Evolutionary conservation across 331 rosid species (phyloP).

Genomic region (Stylosanthes scabra): DNA sequence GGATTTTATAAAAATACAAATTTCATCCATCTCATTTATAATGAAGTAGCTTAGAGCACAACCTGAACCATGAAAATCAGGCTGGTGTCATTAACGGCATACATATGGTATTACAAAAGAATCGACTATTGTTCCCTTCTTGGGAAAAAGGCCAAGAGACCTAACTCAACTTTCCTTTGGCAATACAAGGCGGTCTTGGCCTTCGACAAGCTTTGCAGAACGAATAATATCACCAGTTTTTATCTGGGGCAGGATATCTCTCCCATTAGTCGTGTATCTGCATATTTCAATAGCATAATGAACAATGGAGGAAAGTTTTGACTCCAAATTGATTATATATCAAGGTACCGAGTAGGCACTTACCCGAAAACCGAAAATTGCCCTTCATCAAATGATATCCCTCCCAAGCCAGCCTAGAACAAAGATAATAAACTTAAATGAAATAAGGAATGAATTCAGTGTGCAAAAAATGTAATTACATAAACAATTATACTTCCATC

Average conservation of each 20-base stretch:
- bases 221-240: slow-evolving; percentile 84
- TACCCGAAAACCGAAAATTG: slow-evolving; percentile 97
- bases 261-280: slow-evolving; percentile 86
- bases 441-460: slow-evolving; percentile 10
- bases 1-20: slow-evolving; percentile 11
- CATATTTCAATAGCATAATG: slow-evolving; percentile 25
- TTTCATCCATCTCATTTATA: background rate
- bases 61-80: slow-evolving; percentile 69
- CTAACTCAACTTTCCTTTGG: slow-evolving; percentile 63
- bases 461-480: slow-evolving; percentile 2
- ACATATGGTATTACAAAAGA: slow-evolving; percentile 43
- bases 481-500: slow-evolving; percentile 10
- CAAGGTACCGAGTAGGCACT: slow-evolving; percentile 26
- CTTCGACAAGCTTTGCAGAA: slow-evolving; percentile 82
- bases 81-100: slow-evolving; percentile 42
- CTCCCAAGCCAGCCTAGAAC: slow-evolving; percentile 94
- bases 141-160: slow-evolving; percentile 14
- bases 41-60: slow-evolving; percentile 45
- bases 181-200: slow-evolving; percentile 83
- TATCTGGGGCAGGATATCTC: slow-evolving; percentile 86
- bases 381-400: slow-evolving; percentile 95
- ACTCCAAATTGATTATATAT: background rate
- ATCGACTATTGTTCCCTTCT: slow-evolving; percentile 46
- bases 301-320: slow-evolving; percentile 5
- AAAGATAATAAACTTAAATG: background rate